Evolutionary conservation across 495 filamentous ascomycete species (phyloP), one percentile per base, ranked within the genome.

Genomic region (Glonium stellatum): DNA sequence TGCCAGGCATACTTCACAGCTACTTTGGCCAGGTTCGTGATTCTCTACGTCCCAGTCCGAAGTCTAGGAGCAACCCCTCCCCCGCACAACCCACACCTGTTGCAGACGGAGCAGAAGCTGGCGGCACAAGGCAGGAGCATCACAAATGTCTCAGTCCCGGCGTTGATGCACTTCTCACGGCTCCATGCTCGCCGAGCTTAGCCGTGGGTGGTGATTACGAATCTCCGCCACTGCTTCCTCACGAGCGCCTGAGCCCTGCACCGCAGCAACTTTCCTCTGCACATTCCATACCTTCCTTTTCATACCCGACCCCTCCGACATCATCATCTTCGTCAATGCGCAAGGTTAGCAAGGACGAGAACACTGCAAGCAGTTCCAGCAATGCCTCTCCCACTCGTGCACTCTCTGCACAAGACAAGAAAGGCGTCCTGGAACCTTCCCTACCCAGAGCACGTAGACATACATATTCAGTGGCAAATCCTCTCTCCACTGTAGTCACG

Each of bases 21-120:
- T 95, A 89, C 80, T 95, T 93, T 81, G 87, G 87, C 77, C 92
- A 97, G 91, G 92, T 97, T 92, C 82, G 91, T 96, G 80, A 76
- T 61, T 71, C 73, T 66, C 62, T 72, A 52, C 61, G 63, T 31
- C 41, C 66, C 42, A 52, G 64, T 51, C 66, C 65, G 47, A 70
- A 70, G 62, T 67, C 67, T 61, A 54, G 53, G 63, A 51, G 41
- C 57, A 70, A 61, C 61, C 62, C 68, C 59, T 64, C 60, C 69
- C 68, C 65, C 58, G 55, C 67, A 54, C 62, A 22, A 23, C n/a
- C 55, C 46, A 52, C 58, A 23, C 23, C 64, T 53, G 35, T 60
- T 27, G 42, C 55, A 52, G 42, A 47, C 15, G 55, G 21, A 23
- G 50, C 55, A 25, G 47, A 48, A 55, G 37, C 42, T 21, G 54